Base-by-base conservation (phyloP, 306 rosid species). In the Arachis stenosperma region DNA sequence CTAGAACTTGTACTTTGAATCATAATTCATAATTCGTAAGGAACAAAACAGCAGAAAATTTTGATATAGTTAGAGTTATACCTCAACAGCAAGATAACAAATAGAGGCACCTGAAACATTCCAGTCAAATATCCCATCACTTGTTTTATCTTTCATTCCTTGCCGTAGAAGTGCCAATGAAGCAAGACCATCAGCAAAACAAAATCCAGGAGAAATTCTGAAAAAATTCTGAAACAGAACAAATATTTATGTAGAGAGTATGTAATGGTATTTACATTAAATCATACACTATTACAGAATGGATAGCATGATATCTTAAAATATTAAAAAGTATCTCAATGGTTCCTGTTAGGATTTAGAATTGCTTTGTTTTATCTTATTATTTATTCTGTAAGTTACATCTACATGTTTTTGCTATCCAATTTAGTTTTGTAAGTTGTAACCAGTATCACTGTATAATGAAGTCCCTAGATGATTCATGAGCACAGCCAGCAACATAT, bases 141-240 rank as follows among this genome's bases (percentile, higher is more conserved):
- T 94, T 52, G 97, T 81, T 83, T 88, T 88, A 83, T 91, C 91
- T 79, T 86, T 94, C 97, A 94, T 89, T 80, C 90, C 99, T 86
- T 94, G 99, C 60, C 95, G 88, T 56, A 94, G 84, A 85, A 94
- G 97, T 83, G 99, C 99, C 75, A 94, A 79, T 33, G 99, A 94
- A 48, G 95, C 97, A 66, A 94, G 92, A 59, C 97, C 99, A n/a
- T 91, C 99, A 80, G 96, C 96, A 81, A 94, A 91, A 84, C 97
- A 94, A 88, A 94, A 94, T 76, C 95, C 99, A 67, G 96, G 99
- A 74, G 90, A 89, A 81, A 94, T 86, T 84, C 98, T 91, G 87
- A 94, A 91, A 75, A 91, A 88, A 67, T 89, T 91, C 97, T 91
- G 98, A 75, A 69, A 80, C 47, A 68, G 56, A 37, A 82, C 51